Base-by-base conservation (phyloP, 1,284 basidiomycete species). In the Ganoderma meredithae region DNA sequence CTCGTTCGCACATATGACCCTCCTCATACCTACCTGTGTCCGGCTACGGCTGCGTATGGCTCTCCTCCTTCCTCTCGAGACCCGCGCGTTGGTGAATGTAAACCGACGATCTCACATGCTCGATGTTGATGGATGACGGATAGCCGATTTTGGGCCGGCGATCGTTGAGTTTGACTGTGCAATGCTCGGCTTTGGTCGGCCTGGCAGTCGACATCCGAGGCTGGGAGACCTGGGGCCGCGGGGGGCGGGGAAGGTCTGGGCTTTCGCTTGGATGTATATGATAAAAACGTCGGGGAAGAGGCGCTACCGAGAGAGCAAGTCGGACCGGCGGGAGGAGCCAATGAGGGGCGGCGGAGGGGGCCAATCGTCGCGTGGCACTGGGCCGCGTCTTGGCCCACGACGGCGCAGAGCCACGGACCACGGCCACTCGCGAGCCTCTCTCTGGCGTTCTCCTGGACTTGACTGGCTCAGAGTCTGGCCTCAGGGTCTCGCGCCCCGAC, bases 1-100 rank as follows among this genome's bases (percentile, higher is more conserved):
- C 71, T 74, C 73, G 69, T 74, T 74, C 60, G 36, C 47, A 41
- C 64, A 68, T 72, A 71, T 74, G 73, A 69, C 72, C 72, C 69
- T 31, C 58, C 63, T 31, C 60, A 53, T 56, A 25, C 56, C 58
- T 62, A 62, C 58, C 62, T 64, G 36, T 61, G 63, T 64, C 15
- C 59, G 56, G 40, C 49, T 53, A 63, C 52, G 36, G 40, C 49
- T 53, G 56, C 52, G 36, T 64, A 68, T 68, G 67, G 25, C 27
- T 64, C 12, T 64, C 44, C 44, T 9, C n/a, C 22, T 49, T 22
- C 25, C 22, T 49, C n/a, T 12, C 47, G 22, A 41, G 41, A 60
- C 15, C 55, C 39, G 61, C 33, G 52, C 52, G 59, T 68, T 56
- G 56, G 52, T 33, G 44, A 59, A 27, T 55, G 61, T 64, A 59